Percentiles rank a stretch among this genome's conserved stretches.
These are phyloP conservation scores for Ophiostoma novo-ulmi DNA, from an alignment of 2,329 filamentous ascomycete species.

Conservation along the genomic window DNA sequence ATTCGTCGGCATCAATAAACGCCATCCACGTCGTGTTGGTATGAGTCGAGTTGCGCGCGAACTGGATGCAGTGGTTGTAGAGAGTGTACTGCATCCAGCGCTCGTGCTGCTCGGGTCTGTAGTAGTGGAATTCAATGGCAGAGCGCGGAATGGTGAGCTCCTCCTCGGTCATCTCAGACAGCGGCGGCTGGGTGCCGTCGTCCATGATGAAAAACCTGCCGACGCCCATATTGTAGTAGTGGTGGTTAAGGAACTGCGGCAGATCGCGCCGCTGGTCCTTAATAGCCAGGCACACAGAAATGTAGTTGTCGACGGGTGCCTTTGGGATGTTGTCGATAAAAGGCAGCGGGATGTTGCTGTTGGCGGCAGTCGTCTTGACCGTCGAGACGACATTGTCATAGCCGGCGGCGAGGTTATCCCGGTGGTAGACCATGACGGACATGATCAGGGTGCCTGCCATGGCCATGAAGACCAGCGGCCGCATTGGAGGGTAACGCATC, in stretches of 20 bases:
- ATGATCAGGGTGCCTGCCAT: constrained; percentile 18
- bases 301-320: constrained; percentile 23
- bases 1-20: constrained; percentile 25
- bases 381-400: constrained; percentile 20
- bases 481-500: constrained; percentile 8
- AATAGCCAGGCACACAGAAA: constrained; percentile 22
- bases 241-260: constrained; percentile 25
- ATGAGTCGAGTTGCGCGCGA: constrained; percentile 17
- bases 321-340: constrained; percentile 11
- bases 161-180: constrained; percentile 20
- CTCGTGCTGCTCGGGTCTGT: constrained; percentile 19
- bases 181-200: constrained; percentile 22
- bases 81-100: constrained; percentile 25
- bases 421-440: constrained; percentile 22
- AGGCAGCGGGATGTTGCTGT: constrained; percentile 14
- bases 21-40: constrained; percentile 25
- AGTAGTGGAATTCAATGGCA: constrained; percentile 25
- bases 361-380: constrained; percentile 20
- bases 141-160: constrained; percentile 21
- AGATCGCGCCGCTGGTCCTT: constrained; percentile 24
- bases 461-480: constrained; percentile 19
- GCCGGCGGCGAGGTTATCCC: constrained; percentile 20
- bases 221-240: constrained; percentile 27
- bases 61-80: constrained; percentile 20
- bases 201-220: constrained; percentile 25